Evolutionary conservation across 1,139 yeast genomes (phyloP).

Genomic region (Lodderomyces parapsilosis): DNA sequence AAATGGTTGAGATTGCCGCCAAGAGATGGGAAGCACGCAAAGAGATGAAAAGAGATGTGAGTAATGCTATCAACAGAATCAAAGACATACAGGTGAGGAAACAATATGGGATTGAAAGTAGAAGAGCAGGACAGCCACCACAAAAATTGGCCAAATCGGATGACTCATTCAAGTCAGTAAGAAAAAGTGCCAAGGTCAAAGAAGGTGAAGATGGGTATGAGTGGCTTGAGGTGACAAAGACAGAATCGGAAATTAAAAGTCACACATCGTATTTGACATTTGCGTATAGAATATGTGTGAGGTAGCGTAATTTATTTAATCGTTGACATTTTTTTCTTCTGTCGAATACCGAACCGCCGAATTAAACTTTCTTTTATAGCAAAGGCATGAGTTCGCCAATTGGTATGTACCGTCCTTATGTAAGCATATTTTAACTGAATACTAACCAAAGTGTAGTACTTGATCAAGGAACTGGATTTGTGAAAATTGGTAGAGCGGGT

Average conservation of each 20-base stretch:
- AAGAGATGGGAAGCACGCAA: slow-evolving; percentile 89
- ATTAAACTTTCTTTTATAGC: not conserved
- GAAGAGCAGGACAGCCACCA: slow-evolving; percentile 32
- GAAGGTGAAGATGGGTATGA: slow-evolving; percentile 81
- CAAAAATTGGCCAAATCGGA: slow-evolving; percentile 34
- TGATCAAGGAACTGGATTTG: slow-evolving; percentile 99
- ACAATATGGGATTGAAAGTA: slow-evolving; percentile 66
- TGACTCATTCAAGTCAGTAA: slow-evolving; percentile 82
- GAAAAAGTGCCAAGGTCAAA: slow-evolving; percentile 72
- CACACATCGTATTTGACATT: slow-evolving; percentile 95
- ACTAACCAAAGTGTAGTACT: slow-evolving; percentile 53
- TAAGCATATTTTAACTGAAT: not conserved
- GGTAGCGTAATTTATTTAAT: not conserved
- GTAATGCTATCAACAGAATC: slow-evolving; percentile 78
- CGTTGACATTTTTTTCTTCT: not conserved
- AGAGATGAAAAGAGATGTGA: slow-evolving; percentile 78
- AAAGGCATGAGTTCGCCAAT: slow-evolving; percentile 47
- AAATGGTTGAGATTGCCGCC: slow-evolving; percentile 90
- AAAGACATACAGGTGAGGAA: slow-evolving; percentile 79
- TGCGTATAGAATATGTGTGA: slow-evolving; percentile 45
- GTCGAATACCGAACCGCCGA: not conserved
- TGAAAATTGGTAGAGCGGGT: slow-evolving; percentile 93
- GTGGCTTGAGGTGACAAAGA: slow-evolving; percentile 82
- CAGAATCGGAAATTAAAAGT: slow-evolving; percentile 83
- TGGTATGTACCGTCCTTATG: slow-evolving; percentile 45